These are phyloP conservation scores for Leccinum uliginosum DNA, from an alignment of 768 basidiomycete genomes.

Conservation along the genomic window DNA sequence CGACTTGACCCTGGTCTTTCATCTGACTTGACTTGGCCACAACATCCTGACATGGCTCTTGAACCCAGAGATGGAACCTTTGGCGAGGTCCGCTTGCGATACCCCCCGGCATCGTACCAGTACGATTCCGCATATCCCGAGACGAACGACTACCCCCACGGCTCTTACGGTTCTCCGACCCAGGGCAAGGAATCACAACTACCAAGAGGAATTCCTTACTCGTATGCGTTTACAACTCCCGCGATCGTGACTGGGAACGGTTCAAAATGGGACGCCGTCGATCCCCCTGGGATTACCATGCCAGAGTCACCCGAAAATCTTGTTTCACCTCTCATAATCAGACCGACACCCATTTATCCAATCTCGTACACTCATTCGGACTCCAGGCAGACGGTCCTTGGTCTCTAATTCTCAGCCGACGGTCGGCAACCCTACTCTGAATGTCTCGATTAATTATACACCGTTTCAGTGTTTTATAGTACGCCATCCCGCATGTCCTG, in stretches of 20 bases:
- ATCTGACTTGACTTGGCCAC: constrained; percentile 19
- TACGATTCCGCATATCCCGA: constrained; percentile 6
- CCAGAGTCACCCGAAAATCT: constrained; percentile 9
- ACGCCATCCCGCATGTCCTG: constrained; percentile 8
- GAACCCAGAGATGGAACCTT: constrained; percentile 4
- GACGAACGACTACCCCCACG: constrained; percentile 1
- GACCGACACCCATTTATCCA: constrained; percentile 28
- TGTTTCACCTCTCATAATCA: constrained; percentile 22
- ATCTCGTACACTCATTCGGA: constrained; percentile 18
- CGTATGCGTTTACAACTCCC: constrained; percentile 5
- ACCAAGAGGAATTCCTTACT: constrained; percentile 7
- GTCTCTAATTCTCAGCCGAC: background rate
- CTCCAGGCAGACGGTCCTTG: background rate
- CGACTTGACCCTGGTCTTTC: constrained; percentile 1
- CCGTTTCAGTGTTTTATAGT: constrained; percentile 8
- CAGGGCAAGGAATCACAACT: constrained; percentile 12
- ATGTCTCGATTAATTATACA: background rate
- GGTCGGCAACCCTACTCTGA: background rate
- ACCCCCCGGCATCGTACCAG: constrained; percentile 4
- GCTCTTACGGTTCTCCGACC: constrained; percentile 1
- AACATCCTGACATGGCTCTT: constrained; percentile 7
- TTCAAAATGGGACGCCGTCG: background rate
- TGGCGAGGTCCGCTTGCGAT: constrained; percentile 9
- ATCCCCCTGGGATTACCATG: background rate
- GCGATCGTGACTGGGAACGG: background rate